Conservation (phyloP, 192 early-diverging fungal species). For the Linnemannia elongata region DNA sequence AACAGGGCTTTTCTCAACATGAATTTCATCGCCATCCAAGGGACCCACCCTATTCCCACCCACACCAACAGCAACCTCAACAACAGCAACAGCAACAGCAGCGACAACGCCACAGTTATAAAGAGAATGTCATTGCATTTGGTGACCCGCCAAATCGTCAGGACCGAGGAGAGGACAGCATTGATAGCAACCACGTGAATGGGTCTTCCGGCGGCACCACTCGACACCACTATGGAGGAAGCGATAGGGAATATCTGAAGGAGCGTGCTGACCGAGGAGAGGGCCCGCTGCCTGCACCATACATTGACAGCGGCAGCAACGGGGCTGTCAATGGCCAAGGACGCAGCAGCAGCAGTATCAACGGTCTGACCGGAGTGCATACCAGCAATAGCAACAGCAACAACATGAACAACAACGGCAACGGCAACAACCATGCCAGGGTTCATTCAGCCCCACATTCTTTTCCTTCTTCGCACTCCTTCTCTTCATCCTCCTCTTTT, state of each 20-base stretch:
- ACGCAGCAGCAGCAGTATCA: neutral
- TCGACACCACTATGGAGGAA: neutral
- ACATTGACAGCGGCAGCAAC: neutral
- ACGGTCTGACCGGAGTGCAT: neutral
- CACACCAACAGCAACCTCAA: neutral
- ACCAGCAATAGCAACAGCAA: neutral
- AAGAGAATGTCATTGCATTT: neutral
- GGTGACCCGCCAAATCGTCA: neutral
- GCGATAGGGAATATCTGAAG: neutral
- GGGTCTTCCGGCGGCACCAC: constrained; percentile 7
- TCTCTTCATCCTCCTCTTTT: neutral
- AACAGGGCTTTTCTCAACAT: neutral
- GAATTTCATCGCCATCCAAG: neutral
- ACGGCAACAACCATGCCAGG: constrained; percentile 8
- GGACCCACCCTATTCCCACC: neutral
- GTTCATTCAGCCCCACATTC: constrained; percentile 39
- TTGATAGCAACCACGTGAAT: constrained; percentile 24
- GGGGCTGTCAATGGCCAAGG: neutral
- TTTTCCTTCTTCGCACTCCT: neutral
- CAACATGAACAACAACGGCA: neutral
- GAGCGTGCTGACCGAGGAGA: neutral
- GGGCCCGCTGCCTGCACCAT: neutral
- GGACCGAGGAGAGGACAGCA: neutral
- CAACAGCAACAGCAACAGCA: neutral
- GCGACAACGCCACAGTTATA: neutral